Base-by-base conservation (phyloP, 805 yeast species). In the Candida anglica region DNA sequence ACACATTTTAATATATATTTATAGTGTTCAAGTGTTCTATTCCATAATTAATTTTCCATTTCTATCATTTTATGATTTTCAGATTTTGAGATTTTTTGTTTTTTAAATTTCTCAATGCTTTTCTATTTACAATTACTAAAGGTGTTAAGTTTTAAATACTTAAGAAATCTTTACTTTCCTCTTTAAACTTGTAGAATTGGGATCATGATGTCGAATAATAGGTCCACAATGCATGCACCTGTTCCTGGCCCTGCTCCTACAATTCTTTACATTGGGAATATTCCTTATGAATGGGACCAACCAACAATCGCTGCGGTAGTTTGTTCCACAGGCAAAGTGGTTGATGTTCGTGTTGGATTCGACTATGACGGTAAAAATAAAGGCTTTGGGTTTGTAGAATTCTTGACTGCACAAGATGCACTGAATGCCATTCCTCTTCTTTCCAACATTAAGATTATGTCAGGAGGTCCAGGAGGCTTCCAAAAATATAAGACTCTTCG, bases 221-320 rank as follows among this genome's bases (percentile, higher is more conserved):
- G n/a, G n/a, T n/a, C n/a, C n/a, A n/a, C 23, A 21, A 21, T 11
- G 23, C 23, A 9, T 9, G 23, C 23, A 21, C 23, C 23, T 9
- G 23, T 11, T 11, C 23, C 9, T 21, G 23, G 10, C 23, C 10
- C 23, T 11, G 23, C 9, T 21, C 63, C 76, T 7, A 55, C 73
- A 25, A 78, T 77, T 15, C 52, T 79, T 15, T 79, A 75, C 44
- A 44, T 79, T 10, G 86, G 86, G 11, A 74, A 72, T 44, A 60
- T 83, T 18, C 93, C 93, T 1, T 72, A 71, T 43, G 80, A 79
- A 40, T 84, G 93, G 93, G 78, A 70, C 41, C 79, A 74, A 36
- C 75, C 74, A 32, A 74, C 71, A 11, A 63, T 83, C 22, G 73
- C 77, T 34, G 74, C 70, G 6, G 67, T 83, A 8, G 79, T 82